Evolutionary conservation across 78 protist species (phyloP).

Genomic region (Guillardia theta): DNA sequence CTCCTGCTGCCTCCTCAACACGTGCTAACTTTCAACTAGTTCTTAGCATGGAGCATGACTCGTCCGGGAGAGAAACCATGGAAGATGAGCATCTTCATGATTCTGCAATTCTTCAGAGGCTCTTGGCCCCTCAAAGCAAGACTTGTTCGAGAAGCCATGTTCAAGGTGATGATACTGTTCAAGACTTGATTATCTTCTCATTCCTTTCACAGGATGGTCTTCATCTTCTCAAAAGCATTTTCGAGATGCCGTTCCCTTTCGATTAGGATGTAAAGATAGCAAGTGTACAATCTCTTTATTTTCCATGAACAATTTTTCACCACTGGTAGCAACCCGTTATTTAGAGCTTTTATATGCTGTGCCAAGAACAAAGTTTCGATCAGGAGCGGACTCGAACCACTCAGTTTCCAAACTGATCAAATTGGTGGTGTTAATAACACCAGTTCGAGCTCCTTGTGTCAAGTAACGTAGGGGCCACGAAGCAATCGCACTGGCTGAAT

Average conservation of each 20-base stretch:
- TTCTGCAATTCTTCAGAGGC: not conserved
- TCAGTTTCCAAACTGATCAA: not conserved
- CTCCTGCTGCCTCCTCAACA: not conserved
- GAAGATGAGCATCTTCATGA: conserved; percentile 5
- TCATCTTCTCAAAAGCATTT: not conserved
- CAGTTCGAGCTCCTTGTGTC: not conserved
- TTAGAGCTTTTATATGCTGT: not conserved
- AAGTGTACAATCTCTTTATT: no score
- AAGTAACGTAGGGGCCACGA: not conserved
- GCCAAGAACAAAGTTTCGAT: not conserved
- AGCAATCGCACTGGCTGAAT: not conserved
- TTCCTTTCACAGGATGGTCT: no score
- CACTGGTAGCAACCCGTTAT: not conserved
- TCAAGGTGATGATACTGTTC: no score
- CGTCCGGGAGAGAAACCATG: conserved; percentile 18
- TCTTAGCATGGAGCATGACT: conserved; percentile 11
- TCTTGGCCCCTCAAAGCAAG: not conserved
- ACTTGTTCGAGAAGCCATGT: not conserved
- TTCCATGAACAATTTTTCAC: not conserved
- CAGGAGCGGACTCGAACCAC: not conserved
- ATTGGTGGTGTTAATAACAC: not conserved
- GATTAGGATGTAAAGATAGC: no score
- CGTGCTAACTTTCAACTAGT: not conserved
- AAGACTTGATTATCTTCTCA: no score
- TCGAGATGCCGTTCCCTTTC: conserved; percentile 15